Percentiles rank a stretch among this genome's conserved stretches.
Evolutionary conservation across 148 eudicot species (phyloP).

Genomic region (Vaccinium macrocarpon): DNA sequence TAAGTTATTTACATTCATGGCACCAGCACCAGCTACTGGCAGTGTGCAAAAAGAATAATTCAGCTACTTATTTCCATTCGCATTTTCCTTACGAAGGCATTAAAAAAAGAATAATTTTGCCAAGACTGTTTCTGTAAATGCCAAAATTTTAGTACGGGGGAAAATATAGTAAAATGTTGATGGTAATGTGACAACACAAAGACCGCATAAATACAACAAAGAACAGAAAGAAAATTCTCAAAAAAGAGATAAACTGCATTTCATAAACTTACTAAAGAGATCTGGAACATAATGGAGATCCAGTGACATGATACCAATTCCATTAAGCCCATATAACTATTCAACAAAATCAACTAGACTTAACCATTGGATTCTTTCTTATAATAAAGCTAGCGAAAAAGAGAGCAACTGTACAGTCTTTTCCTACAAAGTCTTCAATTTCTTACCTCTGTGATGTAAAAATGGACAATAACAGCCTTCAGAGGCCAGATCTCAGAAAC

Average conservation of each 20-base stretch:
- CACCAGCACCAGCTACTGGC: background rate
- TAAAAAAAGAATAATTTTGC: too few relatives aligned
- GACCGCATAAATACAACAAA: background rate
- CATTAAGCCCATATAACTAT: background rate
- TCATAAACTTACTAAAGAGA: slow-evolving; percentile 4
- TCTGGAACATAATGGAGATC: slow-evolving; percentile 14
- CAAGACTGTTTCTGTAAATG: too few relatives aligned
- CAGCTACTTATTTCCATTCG: background rate
- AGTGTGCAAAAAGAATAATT: background rate
- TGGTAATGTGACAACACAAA: background rate
- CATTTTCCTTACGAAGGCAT: background rate
- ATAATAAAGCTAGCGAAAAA: background rate
- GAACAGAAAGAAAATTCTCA: background rate
- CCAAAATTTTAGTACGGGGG: background rate
- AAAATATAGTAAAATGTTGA: background rate
- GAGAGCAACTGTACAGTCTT: background rate
- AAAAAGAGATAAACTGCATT: background rate
- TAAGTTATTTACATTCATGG: background rate
- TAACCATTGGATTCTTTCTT: background rate
- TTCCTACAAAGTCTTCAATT: background rate
- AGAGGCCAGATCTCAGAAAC: slow-evolving; percentile 37
- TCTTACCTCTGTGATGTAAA: slow-evolving; percentile 1
- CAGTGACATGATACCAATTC: background rate
- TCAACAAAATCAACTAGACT: slow-evolving; percentile 1
- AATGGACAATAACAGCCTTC: slow-evolving; percentile 11